These are phyloP conservation scores for Allomyces arbusculus DNA, from an alignment of 192 early-diverging fungal species.

Conservation along the genomic window DNA sequence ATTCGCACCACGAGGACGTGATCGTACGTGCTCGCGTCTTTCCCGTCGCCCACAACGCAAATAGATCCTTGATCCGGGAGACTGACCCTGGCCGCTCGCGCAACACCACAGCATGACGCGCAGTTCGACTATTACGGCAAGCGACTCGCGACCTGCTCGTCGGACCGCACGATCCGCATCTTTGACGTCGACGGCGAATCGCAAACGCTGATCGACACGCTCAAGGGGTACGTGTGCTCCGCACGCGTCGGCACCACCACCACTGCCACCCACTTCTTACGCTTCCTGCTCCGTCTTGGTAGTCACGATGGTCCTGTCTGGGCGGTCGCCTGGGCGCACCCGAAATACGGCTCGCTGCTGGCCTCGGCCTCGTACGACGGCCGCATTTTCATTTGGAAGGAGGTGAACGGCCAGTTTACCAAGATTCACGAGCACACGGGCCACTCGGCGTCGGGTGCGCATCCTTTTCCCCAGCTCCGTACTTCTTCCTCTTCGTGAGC, in stretches of 20 bases:
- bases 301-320: slow-evolving; percentile 97
- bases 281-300: slow-evolving; percentile 5
- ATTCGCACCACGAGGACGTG: slow-evolving; percentile 1
- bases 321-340: slow-evolving; percentile 98
- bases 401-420: slow-evolving; percentile 56
- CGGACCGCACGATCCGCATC: slow-evolving; percentile 79
- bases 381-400: slow-evolving; percentile 91
- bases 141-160: slow-evolving; percentile 92
- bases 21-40: not conserved
- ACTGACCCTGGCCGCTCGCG: not conserved
- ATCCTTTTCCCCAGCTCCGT: not conserved
- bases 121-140: slow-evolving; percentile 70
- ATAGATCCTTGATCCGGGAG: not conserved
- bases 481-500: no score
- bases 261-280: not conserved
- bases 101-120: slow-evolving; percentile 38
- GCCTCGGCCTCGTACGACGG: slow-evolving; percentile 93
- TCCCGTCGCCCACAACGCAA: no score
- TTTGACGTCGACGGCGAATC: slow-evolving; percentile 70
- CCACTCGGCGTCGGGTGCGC: slow-evolving; percentile 74
- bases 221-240: slow-evolving; percentile 36
- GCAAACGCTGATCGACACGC: slow-evolving; percentile 41
- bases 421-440: slow-evolving; percentile 66
- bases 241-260: not conserved
- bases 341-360: slow-evolving; percentile 86